A percentile compares a stretch with the other conserved stretches of the same genome.
Evolutionary conservation across 2,329 filamentous ascomycete genomes (phyloP).

Genomic region (Hymenoscyphus occultus): DNA sequence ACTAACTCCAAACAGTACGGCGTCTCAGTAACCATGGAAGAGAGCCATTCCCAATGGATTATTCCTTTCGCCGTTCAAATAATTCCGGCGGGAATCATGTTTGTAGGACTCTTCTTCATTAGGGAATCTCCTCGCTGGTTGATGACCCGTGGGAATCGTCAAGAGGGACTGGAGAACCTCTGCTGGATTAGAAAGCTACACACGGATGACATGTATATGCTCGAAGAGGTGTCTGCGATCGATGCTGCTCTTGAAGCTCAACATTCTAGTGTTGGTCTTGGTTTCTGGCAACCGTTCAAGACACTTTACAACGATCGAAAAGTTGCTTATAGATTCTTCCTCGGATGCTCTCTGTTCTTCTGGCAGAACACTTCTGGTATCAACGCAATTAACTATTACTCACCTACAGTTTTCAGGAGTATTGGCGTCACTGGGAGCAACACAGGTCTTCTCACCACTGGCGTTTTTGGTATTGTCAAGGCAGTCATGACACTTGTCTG

Average conservation of each 20-base stretch:
- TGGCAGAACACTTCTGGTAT: slow-evolving; percentile 23
- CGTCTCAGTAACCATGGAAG: slow-evolving; percentile 48
- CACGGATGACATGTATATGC: slow-evolving; percentile 43
- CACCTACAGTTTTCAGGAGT: slow-evolving; percentile 22
- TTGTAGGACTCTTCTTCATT: slow-evolving; percentile 58
- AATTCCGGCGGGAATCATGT: slow-evolving; percentile 61
- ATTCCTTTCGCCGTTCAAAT: slow-evolving; percentile 62
- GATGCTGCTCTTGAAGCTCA: slow-evolving; percentile 67
- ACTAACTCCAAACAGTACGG: slow-evolving; percentile 44
- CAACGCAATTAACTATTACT: slow-evolving; percentile 27
- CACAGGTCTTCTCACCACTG: slow-evolving; percentile 42
- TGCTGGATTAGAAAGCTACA: slow-evolving; percentile 63
- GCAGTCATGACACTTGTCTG: slow-evolving; percentile 21
- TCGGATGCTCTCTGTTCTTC: slow-evolving; percentile 49
- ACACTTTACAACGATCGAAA: slow-evolving; percentile 52
- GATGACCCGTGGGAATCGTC: slow-evolving; percentile 57
- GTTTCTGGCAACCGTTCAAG: slow-evolving; percentile 70
- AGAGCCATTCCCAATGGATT: slow-evolving; percentile 56
- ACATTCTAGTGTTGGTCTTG: slow-evolving; percentile 58
- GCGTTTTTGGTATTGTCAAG: slow-evolving; percentile 39
- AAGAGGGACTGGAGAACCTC: slow-evolving; percentile 55
- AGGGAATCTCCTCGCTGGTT: slow-evolving; percentile 69
- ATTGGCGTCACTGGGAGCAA: slow-evolving; percentile 41
- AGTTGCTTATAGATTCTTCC: slow-evolving; percentile 67
- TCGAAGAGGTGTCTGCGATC: slow-evolving; percentile 69